Evolutionary conservation across 1,284 basidiomycete genomes (phyloP).

Genomic region (Malassezia dermatis): DNA sequence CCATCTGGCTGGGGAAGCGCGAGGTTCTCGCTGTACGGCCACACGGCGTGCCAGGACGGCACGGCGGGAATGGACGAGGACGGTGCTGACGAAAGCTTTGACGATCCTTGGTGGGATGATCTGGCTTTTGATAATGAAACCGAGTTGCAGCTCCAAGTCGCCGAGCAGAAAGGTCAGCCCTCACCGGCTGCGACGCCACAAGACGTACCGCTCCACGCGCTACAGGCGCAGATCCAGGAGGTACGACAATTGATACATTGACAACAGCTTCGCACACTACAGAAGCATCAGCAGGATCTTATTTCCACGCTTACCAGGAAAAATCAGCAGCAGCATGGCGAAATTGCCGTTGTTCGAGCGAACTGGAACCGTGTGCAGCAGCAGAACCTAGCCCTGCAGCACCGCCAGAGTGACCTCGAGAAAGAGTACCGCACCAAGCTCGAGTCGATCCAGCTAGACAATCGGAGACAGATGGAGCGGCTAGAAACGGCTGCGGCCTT

Average conservation of each 20-base stretch:
- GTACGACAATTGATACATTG: not conserved
- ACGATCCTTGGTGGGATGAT: slow-evolving; percentile 18
- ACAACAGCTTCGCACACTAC: slow-evolving; percentile 15
- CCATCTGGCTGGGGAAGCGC: not conserved
- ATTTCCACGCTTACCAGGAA: slow-evolving; percentile 22
- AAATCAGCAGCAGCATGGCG: slow-evolving; percentile 28
- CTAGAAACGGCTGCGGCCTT: slow-evolving; percentile 33
- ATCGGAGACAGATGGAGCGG: slow-evolving; percentile 24
- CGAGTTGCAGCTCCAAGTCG: slow-evolving; percentile 13
- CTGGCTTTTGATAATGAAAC: slow-evolving; percentile 11
- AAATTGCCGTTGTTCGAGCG: slow-evolving; percentile 30
- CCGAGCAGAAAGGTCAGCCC: not conserved
- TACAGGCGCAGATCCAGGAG: slow-evolving; percentile 19
- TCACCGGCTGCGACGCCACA: not conserved
- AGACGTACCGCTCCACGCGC: not conserved
- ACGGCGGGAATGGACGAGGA: not conserved
- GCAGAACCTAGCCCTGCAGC: slow-evolving; percentile 25
- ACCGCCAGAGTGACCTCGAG: slow-evolving; percentile 24
- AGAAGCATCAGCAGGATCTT: slow-evolving; percentile 24
- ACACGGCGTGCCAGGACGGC: not conserved
- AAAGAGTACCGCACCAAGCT: slow-evolving; percentile 22
- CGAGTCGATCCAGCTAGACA: slow-evolving; percentile 26
- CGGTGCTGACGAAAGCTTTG: slow-evolving; percentile 7
- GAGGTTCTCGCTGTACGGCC: not conserved
- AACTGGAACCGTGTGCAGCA: slow-evolving; percentile 28